Evolutionary conservation across 192 early-diverging fungal species (phyloP).

Genomic region (Tieghemiomyces parasiticus): DNA sequence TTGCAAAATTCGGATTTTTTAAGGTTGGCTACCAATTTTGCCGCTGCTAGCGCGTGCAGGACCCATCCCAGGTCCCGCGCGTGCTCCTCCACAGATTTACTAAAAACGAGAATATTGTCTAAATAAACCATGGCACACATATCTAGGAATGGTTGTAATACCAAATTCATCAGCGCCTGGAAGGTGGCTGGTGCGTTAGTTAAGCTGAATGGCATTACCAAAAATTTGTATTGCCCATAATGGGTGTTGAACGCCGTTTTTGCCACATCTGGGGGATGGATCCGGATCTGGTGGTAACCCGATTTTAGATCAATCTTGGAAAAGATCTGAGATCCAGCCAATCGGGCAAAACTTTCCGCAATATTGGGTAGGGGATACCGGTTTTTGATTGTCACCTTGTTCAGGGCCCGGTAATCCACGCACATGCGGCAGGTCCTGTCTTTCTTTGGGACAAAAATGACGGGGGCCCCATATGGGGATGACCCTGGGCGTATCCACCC

Average conservation of each 20-base stretch:
- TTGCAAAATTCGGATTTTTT: conserved; percentile 12
- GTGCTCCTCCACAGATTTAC: conserved; percentile 11
- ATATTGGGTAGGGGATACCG: conserved; percentile 34
- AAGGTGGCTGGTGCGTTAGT: conserved; percentile 43
- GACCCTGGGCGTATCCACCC: conserved; percentile 20
- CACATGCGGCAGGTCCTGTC: conserved; percentile 22
- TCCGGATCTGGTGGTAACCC: conserved; percentile 28
- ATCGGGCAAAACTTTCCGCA: conserved; percentile 21
- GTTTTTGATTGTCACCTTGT: conserved; percentile 26
- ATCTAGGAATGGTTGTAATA: conserved; percentile 23
- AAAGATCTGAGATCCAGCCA: conserved; percentile 18
- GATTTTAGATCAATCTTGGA: conserved; percentile 25
- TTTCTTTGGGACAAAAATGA: conserved; percentile 24
- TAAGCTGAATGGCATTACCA: conserved; percentile 42
- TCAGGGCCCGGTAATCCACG: conserved; percentile 36
- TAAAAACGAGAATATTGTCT: conserved; percentile 25
- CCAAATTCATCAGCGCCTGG: conserved; percentile 30
- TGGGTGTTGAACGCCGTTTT: conserved; percentile 30
- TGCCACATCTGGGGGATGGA: conserved; percentile 15
- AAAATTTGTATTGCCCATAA: conserved; percentile 29
- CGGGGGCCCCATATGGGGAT: conserved; percentile 27
- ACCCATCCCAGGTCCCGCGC: neutral
- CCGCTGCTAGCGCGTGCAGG: conserved; percentile 10
- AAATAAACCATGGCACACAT: conserved; percentile 21
- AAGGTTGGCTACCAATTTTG: conserved; percentile 11